Conservation (phyloP, 192 early-diverging fungal genomes). For the Geosiphon pyriformis region DNA sequence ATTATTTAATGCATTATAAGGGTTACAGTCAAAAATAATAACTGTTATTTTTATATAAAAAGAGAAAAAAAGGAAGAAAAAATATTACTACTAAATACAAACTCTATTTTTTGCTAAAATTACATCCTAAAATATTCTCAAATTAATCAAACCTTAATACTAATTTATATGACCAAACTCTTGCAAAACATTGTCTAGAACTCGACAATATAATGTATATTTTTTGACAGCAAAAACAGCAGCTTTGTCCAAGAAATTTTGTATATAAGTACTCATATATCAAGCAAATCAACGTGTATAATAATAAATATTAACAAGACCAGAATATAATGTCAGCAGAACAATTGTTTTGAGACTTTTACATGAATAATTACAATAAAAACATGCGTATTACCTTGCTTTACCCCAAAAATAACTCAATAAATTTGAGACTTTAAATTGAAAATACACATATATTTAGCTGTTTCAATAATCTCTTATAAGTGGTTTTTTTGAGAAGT, state of each 20-base stretch:
- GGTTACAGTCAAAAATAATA: too few relatives aligned
- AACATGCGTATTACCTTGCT: constrained; percentile 1
- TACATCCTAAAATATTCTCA: neutral
- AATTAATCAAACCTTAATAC: neutral
- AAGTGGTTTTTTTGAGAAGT: constrained; percentile 5
- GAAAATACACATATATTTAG: neutral
- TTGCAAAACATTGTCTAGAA: neutral
- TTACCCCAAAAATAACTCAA: neutral
- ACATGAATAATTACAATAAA: constrained; percentile 7
- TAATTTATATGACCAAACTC: neutral
- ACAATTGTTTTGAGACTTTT: constrained; percentile 9
- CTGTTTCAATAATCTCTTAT: constrained; percentile 5
- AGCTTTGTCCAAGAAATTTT: constrained; percentile 14
- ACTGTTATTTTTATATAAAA: too few relatives aligned
- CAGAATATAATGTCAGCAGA: constrained; percentile 6
- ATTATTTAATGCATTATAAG: too few relatives aligned
- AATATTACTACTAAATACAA: neutral
- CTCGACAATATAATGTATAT: constrained; percentile 10
- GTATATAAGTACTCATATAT: constrained; percentile 22
- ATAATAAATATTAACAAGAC: neutral
- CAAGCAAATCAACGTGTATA: neutral
- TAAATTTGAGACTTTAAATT: constrained; percentile 11
- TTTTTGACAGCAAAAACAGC: constrained; percentile 20
- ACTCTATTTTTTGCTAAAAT: neutral
- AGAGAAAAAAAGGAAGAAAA: too few relatives aligned